A percentile compares a stretch with the other conserved stretches of the same genome.
Evolutionary conservation across 352 stramenopile species (phyloP).

Genomic region (Phytophthora fragariae): DNA sequence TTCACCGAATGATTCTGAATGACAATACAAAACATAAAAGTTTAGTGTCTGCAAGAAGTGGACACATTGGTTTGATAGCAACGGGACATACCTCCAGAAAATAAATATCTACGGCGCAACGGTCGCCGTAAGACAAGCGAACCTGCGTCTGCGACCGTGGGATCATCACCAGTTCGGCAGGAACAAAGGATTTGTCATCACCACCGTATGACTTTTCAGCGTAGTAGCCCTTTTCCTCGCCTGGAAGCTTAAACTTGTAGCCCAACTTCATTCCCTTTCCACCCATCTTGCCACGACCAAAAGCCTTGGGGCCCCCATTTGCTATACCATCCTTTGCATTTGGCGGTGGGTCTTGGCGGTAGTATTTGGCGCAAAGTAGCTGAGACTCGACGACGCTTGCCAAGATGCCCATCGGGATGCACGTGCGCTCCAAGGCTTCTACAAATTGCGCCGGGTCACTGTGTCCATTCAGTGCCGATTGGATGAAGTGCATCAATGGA

Average conservation of each 20-base stretch:
- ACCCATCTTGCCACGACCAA: conserved; percentile 74
- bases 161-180: conserved; percentile 85
- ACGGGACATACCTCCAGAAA: conserved; percentile 76
- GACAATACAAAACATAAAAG: conserved; percentile 14
- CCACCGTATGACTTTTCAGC: conserved; percentile 85
- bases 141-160: conserved; percentile 87
- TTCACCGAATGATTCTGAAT: conserved; percentile 83
- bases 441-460: conserved; percentile 81
- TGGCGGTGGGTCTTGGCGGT: conserved; percentile 64
- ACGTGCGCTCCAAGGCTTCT: conserved; percentile 84
- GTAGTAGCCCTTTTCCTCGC: conserved; percentile 88
- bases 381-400: conserved; percentile 86
- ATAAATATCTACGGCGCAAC: conserved; percentile 92
- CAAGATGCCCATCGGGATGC: conserved; percentile 85
- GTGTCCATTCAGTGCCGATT: conserved; percentile 85
- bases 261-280: conserved; percentile 89
- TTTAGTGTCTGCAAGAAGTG: conserved; percentile 2
- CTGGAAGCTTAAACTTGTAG: conserved; percentile 89
- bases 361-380: conserved; percentile 85
- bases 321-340: conserved; percentile 47
- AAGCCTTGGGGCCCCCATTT: conserved; percentile 53
- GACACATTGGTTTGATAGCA: neutral
- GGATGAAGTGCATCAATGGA: conserved; percentile 87
- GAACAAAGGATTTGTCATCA: conserved; percentile 89
- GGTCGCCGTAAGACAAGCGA: conserved; percentile 84